Evolutionary conservation across 495 filamentous ascomycete species (phyloP).

Genomic region (Penicillium coffeae): DNA sequence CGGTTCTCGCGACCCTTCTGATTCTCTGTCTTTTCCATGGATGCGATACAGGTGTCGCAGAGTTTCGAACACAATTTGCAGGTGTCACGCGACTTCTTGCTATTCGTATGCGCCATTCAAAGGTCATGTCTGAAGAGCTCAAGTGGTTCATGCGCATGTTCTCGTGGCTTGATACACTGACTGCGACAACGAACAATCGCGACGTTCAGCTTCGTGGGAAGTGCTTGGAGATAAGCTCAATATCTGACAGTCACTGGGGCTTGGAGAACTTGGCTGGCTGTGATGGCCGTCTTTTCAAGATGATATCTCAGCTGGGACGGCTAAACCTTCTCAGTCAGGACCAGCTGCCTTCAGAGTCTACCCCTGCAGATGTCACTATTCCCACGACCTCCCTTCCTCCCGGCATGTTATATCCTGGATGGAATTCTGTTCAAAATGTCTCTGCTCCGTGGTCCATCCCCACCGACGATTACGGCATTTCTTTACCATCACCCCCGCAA

Average conservation of each 20-base stretch:
- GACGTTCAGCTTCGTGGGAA: conserved; percentile 79
- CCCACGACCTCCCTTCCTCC: conserved; percentile 37
- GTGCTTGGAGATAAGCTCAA: conserved; percentile 62
- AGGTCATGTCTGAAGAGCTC: conserved; percentile 60
- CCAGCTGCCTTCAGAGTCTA: conserved; percentile 42
- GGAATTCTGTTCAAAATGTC: conserved; percentile 13
- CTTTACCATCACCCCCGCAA: conserved; percentile 27
- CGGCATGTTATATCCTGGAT: conserved; percentile 31
- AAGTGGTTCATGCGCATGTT: conserved; percentile 96
- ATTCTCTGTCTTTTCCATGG: conserved; percentile 89
- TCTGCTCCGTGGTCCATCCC: conserved; percentile 3
- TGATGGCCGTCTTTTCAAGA: conserved; percentile 74
- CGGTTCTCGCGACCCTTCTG: conserved; percentile 81
- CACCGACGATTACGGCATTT: conserved; percentile 20
- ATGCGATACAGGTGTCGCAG: conserved; percentile 85
- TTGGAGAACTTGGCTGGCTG: conserved; percentile 88
- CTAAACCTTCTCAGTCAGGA: conserved; percentile 87
- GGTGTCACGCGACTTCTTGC: conserved; percentile 89
- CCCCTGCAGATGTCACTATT: conserved; percentile 24
- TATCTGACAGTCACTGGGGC: conserved; percentile 66
- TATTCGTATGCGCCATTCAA: conserved; percentile 62
- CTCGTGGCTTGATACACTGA: conserved; percentile 94
- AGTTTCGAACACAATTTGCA: conserved; percentile 90
- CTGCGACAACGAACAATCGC: conserved; percentile 84
- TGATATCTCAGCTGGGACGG: conserved; percentile 72